phyloP scores from a whole-genome alignment of 164 flowering plant species.

The Stephania cephalantha region DNA sequence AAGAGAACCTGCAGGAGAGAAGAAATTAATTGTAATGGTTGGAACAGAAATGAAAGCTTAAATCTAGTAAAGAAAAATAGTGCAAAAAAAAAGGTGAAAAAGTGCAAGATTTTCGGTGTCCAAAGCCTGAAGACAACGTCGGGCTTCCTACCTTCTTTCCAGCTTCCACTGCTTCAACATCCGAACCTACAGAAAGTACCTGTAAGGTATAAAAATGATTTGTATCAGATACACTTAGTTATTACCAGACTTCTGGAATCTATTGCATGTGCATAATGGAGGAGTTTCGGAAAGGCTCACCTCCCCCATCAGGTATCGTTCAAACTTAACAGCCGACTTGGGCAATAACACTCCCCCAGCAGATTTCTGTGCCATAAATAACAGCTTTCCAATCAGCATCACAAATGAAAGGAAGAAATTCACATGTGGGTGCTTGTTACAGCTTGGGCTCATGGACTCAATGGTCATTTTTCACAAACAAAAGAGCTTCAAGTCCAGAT shows the following conservation, averaged over 20 bases:
- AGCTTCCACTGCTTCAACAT: slow-evolving; percentile 55
- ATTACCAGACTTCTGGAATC: no score
- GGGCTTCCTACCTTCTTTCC: slow-evolving; percentile 68
- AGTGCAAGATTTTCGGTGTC: neutral
- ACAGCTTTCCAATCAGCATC: slow-evolving; percentile 8
- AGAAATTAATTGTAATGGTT: neutral
- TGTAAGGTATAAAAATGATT: slow-evolving; percentile 22
- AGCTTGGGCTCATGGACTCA: no score
- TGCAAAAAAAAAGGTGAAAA: neutral
- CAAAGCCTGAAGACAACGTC: neutral
- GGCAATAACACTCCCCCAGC: slow-evolving; percentile 95
- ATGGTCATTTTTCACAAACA: no score
- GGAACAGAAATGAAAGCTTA: neutral
- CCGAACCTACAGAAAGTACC: slow-evolving; percentile 78
- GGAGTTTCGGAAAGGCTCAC: slow-evolving; percentile 24
- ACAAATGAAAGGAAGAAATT: neutral
- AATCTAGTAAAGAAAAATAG: neutral
- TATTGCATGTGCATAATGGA: neutral
- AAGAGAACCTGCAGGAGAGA: slow-evolving; percentile 73
- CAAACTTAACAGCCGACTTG: slow-evolving; percentile 93
- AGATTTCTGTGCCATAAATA: slow-evolving; percentile 55
- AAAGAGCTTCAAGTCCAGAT: no score
- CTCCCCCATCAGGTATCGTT: slow-evolving; percentile 86
- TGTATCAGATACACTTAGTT: neutral
- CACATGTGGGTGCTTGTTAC: neutral